These are phyloP conservation scores for Beta macrorhiza DNA, from an alignment of 179 eudicot species.

Conservation along the genomic window DNA sequence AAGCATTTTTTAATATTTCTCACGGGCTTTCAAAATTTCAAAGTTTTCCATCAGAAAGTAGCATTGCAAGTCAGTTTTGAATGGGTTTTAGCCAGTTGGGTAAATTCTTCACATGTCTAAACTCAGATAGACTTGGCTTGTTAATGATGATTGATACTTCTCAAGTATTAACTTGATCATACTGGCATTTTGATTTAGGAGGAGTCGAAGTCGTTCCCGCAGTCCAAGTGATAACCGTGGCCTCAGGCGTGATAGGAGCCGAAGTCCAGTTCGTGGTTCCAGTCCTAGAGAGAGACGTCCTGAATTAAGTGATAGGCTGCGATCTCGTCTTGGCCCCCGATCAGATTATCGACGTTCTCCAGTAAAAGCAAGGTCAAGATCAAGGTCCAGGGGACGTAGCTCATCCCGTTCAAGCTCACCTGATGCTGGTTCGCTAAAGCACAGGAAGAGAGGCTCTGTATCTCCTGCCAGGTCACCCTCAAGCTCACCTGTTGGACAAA, in stretches of 20 bases:
- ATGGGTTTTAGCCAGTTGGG: background rate
- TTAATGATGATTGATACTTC: background rate
- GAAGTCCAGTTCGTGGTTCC: conserved; percentile 61
- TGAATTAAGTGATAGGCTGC: conserved; percentile 61
- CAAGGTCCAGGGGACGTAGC: conserved; percentile 53
- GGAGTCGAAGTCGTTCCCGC: conserved; percentile 66
- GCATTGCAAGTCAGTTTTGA: background rate
- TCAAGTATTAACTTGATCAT: background rate
- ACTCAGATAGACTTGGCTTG: background rate
- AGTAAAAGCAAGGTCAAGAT: conserved; percentile 44
- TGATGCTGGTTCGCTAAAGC: conserved; percentile 32
- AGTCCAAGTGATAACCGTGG: conserved; percentile 53
- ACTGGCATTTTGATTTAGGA: conserved; percentile 38
- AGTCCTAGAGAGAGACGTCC: conserved; percentile 63
- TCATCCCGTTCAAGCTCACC: conserved; percentile 58
- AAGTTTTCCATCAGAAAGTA: too few relatives aligned
- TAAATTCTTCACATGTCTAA: background rate
- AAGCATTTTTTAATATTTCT: too few relatives aligned
- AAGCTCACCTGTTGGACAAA: conserved; percentile 65
- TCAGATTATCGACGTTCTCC: conserved; percentile 40
- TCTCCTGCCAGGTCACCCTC: conserved; percentile 55
- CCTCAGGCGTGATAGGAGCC: conserved; percentile 46
- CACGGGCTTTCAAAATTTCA: background rate
- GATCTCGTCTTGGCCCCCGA: conserved; percentile 76
- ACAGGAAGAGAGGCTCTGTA: conserved; percentile 33